Evolutionary conservation across 257 asterid species (phyloP), one percentile per base, ranked within the genome.

Genomic region (Solanum etuberosum): DNA sequence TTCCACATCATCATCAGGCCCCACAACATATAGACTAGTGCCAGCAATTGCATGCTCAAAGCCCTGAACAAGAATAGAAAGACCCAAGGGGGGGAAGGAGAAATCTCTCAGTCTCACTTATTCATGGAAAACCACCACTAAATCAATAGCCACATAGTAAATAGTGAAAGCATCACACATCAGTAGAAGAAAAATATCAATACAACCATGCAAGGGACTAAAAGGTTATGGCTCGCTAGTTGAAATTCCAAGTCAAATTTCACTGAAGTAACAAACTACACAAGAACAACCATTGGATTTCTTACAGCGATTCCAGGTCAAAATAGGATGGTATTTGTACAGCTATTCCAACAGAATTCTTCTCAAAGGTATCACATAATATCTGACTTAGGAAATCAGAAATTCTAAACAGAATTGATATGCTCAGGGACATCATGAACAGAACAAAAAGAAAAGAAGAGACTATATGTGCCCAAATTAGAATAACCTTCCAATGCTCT

Each of bases 31-130:
- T 51, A 97, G 94, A 90, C 96, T 93, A 77, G 99, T 93, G 78
- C 99, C 99, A 42, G 98, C 99, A 93, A 97, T 94, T 72, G 99
- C 95, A 92, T 97, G 99, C 93, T 97, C 99, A 90, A 96, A 97
- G 83, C 98, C 99, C 99, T 97, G 88, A 72, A 88, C 20, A 88
- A 78, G 57, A 88, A 89, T 5, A 40, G 87, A 43, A 78, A 38
- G 72, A 57, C 65, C 48, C 43, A 70, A 31, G 40, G 35, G 37
- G 86, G 34, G 87, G 51, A 27, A 23, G 82, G 82, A 14, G 29
- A 25, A 74, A 35, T n/a, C 21, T 59, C 67, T 43, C 32, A 70
- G 40, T 38, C 54, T 74, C 54, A 74, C 83, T 11, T 20, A 73
- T 73, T 7, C 18, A 43, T 73, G 25, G 82, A 9, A 74, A 38